phyloP scores from a whole-genome alignment of 495 filamentous ascomycete species.

The Penicillium cataractarum region DNA sequence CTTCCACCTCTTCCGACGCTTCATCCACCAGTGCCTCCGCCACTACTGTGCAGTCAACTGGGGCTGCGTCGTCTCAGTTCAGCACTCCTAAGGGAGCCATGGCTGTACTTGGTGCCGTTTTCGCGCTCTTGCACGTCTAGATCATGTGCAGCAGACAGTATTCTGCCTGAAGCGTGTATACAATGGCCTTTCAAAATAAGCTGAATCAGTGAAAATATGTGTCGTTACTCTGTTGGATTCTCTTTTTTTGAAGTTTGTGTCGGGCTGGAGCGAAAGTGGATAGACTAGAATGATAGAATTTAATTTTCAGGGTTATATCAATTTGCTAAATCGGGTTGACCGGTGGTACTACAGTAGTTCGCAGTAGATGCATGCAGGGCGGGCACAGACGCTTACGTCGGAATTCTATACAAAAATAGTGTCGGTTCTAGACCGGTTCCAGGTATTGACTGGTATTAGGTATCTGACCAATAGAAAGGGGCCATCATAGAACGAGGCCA shows the following conservation, averaged over 20 bases:
- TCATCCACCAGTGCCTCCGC: slow-evolving; percentile 1
- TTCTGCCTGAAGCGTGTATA: background rate
- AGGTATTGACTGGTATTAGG: background rate
- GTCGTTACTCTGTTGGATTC: background rate
- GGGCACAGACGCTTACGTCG: background rate
- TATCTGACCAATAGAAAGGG: slow-evolving; percentile 1
- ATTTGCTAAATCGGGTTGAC: background rate
- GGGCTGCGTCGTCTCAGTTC: slow-evolving; percentile 14
- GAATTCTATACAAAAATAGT: background rate
- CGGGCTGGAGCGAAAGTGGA: background rate
- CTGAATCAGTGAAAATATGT: background rate
- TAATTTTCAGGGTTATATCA: background rate
- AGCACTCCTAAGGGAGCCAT: slow-evolving; percentile 11
- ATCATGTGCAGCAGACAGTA: slow-evolving; percentile 4
- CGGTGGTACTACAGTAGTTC: background rate
- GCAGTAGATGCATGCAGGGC: background rate
- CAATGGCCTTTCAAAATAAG: background rate
- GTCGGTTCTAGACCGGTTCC: background rate
- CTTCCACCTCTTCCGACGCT: background rate
- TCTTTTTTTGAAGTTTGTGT: background rate
- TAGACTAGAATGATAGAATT: background rate
- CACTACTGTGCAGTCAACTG: background rate
- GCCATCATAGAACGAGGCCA: too few relatives aligned
- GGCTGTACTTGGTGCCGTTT: slow-evolving; percentile 18
- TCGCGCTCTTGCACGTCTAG: slow-evolving; percentile 18